Evolutionary conservation across 1,284 basidiomycete species (phyloP), one percentile per base, ranked within the genome.

Genomic region (Austroboletus novae-zelandiae): DNA sequence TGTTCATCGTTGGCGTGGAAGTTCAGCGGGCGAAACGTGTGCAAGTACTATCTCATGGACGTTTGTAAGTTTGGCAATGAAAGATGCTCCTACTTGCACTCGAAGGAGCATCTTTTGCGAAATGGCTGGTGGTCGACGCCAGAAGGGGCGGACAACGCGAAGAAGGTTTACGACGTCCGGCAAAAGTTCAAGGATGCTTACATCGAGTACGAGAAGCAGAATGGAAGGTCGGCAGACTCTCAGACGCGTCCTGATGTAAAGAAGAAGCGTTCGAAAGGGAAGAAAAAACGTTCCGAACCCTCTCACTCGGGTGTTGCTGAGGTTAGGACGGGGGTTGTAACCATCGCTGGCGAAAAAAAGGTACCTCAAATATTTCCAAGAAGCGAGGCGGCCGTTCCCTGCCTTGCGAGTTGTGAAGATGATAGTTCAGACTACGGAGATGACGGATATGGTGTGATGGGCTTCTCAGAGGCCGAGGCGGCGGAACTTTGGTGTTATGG

Each of bases 11-110:
- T 13, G 23, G 2, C 13, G 15, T 11, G 23, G 10, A 14, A 2
- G 10, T 27, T 29, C 31, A 72, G 70, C 2, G 72, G 72, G 7
- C 62, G 66, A 45, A 75, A 75, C 53, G 71, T 76, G 11, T 76
- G 74, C 51, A 42, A 68, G 5, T 62, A 64, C 52, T 68, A 60
- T 56, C 54, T 75, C n/a, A 54, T 74, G 14, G 65, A 60, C 4
- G 31, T 46, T 7, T 74, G 74, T 64, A 67, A 64, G 50, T 71
- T 66, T 53, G 61, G 62, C 4, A 50, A 62, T 3, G 50, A 55
- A 8, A 61, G 56, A 20, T 76, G 73, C 53, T 60, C 61, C 10
- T 75, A 76, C 48, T 55, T 66, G 34, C 74, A 76, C 56, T 64
- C 64, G 40, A 60, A 59, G 43, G 57, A 58, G 1, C 60, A 62